Evolutionary conservation across 495 filamentous ascomycete species (phyloP).

Genomic region (Annulohypoxylon maeteangense): DNA sequence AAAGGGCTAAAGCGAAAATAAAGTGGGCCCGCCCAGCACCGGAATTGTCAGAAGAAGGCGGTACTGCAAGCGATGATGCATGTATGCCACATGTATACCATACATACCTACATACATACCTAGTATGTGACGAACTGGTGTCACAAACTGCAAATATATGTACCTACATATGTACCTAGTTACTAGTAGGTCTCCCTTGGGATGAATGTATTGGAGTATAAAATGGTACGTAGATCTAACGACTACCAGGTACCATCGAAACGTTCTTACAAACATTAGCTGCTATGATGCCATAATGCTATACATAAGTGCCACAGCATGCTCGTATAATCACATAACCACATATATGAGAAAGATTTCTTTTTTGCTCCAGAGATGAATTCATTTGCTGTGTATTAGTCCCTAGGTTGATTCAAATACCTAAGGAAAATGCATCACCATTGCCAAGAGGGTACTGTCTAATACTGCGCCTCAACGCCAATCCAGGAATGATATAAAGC

Average conservation of each 20-base stretch:
- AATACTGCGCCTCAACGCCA: slow-evolving; percentile 34
- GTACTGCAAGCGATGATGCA: slow-evolving; percentile 17
- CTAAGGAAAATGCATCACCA: not conserved
- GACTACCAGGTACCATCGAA: not conserved
- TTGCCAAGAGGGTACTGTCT: not conserved
- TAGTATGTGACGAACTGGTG: not conserved
- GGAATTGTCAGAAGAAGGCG: too few relatives aligned
- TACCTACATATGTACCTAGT: not conserved
- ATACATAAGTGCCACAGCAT: not conserved
- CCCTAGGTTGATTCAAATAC: slow-evolving; percentile 11
- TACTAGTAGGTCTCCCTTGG: too few relatives aligned
- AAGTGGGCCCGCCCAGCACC: too few relatives aligned
- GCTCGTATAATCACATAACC: not conserved
- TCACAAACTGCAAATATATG: not conserved
- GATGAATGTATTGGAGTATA: too few relatives aligned
- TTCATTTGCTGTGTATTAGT: not conserved
- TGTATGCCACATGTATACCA: not conserved
- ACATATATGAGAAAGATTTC: not conserved
- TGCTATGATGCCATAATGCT: too few relatives aligned
- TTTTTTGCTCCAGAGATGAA: not conserved
- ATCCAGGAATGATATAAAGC: slow-evolving; percentile 23
- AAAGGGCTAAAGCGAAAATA: too few relatives aligned
- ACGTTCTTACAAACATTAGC: not conserved
- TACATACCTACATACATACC: not conserved
- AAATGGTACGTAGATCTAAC: too few relatives aligned